phyloP scores from a whole-genome alignment of 148 eudicot genomes.

The Agrostemma githago region DNA sequence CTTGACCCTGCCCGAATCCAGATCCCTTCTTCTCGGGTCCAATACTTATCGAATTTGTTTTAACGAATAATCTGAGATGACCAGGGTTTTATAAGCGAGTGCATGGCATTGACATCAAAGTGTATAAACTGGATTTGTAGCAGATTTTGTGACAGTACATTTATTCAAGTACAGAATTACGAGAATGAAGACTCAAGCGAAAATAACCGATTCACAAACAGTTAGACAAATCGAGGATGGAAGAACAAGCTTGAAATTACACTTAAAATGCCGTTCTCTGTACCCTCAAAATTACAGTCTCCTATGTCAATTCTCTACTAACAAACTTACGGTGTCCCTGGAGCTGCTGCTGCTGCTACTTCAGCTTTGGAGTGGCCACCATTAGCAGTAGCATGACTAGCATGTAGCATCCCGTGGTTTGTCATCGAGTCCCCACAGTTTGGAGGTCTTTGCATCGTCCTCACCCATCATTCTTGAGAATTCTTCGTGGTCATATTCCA shows the following conservation, averaged over 20 bases:
- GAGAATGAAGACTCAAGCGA: not conserved
- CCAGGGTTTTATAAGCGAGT: too few relatives aligned
- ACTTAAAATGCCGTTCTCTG: not conserved
- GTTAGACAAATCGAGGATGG: not conserved
- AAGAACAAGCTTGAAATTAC: not conserved
- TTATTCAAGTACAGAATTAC: not conserved
- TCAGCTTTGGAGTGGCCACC: slow-evolving; percentile 32
- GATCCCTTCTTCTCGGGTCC: too few relatives aligned
- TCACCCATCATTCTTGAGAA: slow-evolving; percentile 67
- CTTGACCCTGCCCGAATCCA: not conserved
- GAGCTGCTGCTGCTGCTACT: slow-evolving; percentile 26
- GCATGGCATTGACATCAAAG: too few relatives aligned
- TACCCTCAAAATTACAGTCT: not conserved
- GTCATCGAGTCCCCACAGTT: slow-evolving; percentile 59
- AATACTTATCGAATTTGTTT: too few relatives aligned
- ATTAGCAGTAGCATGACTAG: slow-evolving; percentile 5
- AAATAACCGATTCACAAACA: not conserved
- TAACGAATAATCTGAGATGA: too few relatives aligned
- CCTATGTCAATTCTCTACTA: not conserved
- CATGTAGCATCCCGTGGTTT: slow-evolving; percentile 17
- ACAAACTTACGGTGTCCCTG: slow-evolving; percentile 24
- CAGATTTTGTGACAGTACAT: not conserved
- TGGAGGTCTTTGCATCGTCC: slow-evolving; percentile 62
- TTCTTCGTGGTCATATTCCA: slow-evolving; percentile 77
- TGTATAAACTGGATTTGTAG: too few relatives aligned